Conservation (phyloP, 2,329 filamentous ascomycete genomes). For the Fusarium tricinctum region DNA sequence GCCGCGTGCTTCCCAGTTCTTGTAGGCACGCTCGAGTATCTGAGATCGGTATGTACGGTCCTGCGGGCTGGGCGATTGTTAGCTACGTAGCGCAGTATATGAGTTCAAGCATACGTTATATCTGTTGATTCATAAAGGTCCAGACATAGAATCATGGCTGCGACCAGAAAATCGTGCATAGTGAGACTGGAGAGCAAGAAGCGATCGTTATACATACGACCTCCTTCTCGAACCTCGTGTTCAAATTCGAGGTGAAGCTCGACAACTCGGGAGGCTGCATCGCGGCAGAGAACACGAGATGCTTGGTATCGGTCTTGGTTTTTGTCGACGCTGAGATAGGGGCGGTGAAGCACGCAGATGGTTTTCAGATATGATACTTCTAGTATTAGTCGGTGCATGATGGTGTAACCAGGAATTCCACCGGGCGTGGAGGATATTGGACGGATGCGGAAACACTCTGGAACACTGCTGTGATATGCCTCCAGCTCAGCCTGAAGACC, state of each 20-base stretch:
- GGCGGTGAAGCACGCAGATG: slow-evolving; percentile 65
- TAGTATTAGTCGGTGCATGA: slow-evolving; percentile 64
- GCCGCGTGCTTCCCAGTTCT: slow-evolving; percentile 60
- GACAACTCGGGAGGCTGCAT: slow-evolving; percentile 61
- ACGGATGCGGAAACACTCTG: slow-evolving; percentile 57
- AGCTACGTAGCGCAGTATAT: background rate
- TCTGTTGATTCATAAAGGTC: slow-evolving; percentile 60
- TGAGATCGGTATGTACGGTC: slow-evolving; percentile 55
- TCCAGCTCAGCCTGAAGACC: slow-evolving; percentile 59
- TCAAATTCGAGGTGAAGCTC: slow-evolving; percentile 64
- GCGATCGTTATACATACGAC: slow-evolving; percentile 65
- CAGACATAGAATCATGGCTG: slow-evolving; percentile 71
- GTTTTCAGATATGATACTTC: slow-evolving; percentile 64
- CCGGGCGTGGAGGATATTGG: slow-evolving; percentile 60
- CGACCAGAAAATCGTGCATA: slow-evolving; percentile 70
- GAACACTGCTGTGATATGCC: slow-evolving; percentile 55
- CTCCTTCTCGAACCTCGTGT: slow-evolving; percentile 61
- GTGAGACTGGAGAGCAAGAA: slow-evolving; percentile 68
- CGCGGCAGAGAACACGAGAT: slow-evolving; percentile 60
- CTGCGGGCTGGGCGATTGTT: slow-evolving; percentile 42
- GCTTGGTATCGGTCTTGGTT: slow-evolving; percentile 55
- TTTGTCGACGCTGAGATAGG: slow-evolving; percentile 59
- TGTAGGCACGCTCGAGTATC: slow-evolving; percentile 57
- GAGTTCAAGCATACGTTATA: slow-evolving; percentile 52
- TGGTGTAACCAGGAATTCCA: slow-evolving; percentile 59